Conservation (phyloP, 129 eudicot species). For the Flaveria linearis region DNA sequence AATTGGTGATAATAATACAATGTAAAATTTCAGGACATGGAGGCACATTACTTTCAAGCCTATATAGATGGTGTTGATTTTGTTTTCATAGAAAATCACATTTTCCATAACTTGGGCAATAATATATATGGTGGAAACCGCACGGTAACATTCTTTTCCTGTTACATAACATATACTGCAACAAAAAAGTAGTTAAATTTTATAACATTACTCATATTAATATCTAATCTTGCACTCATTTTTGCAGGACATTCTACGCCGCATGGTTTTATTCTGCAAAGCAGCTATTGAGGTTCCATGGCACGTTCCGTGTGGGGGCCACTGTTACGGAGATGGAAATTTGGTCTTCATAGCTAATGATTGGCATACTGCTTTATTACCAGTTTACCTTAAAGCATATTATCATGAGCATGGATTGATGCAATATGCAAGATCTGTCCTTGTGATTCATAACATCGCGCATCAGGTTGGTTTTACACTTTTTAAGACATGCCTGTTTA, state of each 20-base stretch:
- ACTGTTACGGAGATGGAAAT: constrained; percentile 96
- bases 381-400: constrained; percentile 94
- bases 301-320: constrained; percentile 96
- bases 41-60: constrained; percentile 81
- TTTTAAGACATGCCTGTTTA: not conserved
- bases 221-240: constrained; percentile 11
- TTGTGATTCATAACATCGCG: constrained; percentile 92
- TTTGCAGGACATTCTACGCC: constrained; percentile 84
- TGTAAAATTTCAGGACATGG: constrained; percentile 69
- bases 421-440: constrained; percentile 84
- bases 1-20: constrained; percentile 1
- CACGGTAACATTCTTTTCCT: constrained; percentile 44
- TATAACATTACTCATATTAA: not conserved
- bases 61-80: constrained; percentile 93
- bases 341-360: constrained; percentile 95
- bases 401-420: constrained; percentile 92
- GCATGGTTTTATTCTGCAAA: constrained; percentile 95
- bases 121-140: constrained; percentile 91
- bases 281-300: constrained; percentile 99
- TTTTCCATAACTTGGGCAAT: constrained; percentile 62
- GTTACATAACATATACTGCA: not conserved
- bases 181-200: not conserved
- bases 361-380: constrained; percentile 97
- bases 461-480: constrained; percentile 66
- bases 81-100: constrained; percentile 80